These are phyloP conservation scores for Clavaria fumosa DNA, from an alignment of 768 basidiomycete species.

Conservation along the genomic window DNA sequence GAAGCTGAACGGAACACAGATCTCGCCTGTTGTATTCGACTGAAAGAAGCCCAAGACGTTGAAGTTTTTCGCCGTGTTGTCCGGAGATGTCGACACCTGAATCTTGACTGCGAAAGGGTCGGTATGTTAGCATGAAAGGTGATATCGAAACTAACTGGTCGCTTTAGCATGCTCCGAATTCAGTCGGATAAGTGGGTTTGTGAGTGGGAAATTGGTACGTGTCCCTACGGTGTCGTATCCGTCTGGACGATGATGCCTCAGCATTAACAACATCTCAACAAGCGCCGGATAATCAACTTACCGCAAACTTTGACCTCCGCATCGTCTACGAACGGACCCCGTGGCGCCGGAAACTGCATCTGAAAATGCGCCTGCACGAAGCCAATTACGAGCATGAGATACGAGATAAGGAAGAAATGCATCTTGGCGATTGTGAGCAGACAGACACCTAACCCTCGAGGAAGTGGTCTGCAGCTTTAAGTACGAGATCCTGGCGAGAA, in stretches of 20 bases:
- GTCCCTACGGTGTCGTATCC: conserved; percentile 38
- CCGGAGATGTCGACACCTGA: too few relatives aligned
- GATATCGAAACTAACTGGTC: too few relatives aligned
- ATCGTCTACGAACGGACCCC: conserved; percentile 51
- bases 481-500: too few relatives aligned
- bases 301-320: conserved; percentile 52
- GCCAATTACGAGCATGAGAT: conserved; percentile 81
- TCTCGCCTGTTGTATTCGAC: conserved; percentile 38
- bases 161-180: conserved; percentile 52
- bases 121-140: too few relatives aligned
- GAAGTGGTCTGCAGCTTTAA: too few relatives aligned
- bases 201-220: conserved; percentile 57
- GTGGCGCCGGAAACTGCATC: conserved; percentile 56
- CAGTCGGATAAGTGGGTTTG: conserved; percentile 40
- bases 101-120: too few relatives aligned
- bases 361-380: conserved; percentile 62
- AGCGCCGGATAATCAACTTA: conserved; percentile 30
- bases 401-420: conserved; percentile 73
- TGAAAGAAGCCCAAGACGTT: too few relatives aligned
- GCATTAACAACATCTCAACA: conserved; percentile 47
- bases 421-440: conserved; percentile 80
- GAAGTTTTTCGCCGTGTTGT: too few relatives aligned
- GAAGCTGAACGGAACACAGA: conserved; percentile 55
- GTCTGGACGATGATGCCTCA: conserved; percentile 83
- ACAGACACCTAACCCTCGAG: too few relatives aligned